phyloP scores from a whole-genome alignment of 1,139 yeast species.

The Diutina mesorugosa region DNA sequence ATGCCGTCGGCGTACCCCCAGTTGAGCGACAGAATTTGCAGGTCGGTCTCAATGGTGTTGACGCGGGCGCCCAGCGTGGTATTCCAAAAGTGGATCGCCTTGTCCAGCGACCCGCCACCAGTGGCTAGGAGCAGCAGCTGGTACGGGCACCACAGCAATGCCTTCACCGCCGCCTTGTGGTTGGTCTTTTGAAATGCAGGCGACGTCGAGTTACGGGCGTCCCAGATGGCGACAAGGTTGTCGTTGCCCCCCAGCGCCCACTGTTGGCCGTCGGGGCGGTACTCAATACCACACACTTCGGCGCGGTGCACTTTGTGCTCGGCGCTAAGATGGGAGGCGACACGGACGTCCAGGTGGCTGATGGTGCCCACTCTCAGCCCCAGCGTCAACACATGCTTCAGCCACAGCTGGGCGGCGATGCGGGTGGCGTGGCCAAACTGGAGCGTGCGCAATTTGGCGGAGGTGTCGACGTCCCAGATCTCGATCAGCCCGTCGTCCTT shows the following conservation, averaged over 20 bases:
- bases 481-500: conserved; percentile 76
- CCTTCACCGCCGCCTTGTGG: conserved; percentile 93
- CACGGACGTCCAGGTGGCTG: conserved; percentile 86
- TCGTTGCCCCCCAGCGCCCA: conserved; percentile 93
- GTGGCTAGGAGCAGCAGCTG: conserved; percentile 76
- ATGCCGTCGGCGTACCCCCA: conserved; percentile 77
- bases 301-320: conserved; percentile 54
- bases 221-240: conserved; percentile 91
- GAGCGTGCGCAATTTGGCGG: conserved; percentile 66
- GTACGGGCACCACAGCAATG: conserved; percentile 91
- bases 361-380: conserved; percentile 81
- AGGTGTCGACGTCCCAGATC: conserved; percentile 87
- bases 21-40: conserved; percentile 83
- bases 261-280: conserved; percentile 75
- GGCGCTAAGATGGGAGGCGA: conserved; percentile 63
- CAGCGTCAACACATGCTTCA: conserved; percentile 63
- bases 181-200: conserved; percentile 54
- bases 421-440: conserved; percentile 44
- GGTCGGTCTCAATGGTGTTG: conserved; percentile 81
- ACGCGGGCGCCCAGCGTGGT: conserved; percentile 81
- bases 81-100: conserved; percentile 90
- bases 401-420: conserved; percentile 82
- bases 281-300: conserved; percentile 87
- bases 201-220: conserved; percentile 42
- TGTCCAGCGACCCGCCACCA: conserved; percentile 93